Percentiles rank a stretch among this genome's conserved stretches.
These are phyloP conservation scores for Puccinia hordei DNA, from an alignment of 1,284 basidiomycete genomes.

Conservation along the genomic window DNA sequence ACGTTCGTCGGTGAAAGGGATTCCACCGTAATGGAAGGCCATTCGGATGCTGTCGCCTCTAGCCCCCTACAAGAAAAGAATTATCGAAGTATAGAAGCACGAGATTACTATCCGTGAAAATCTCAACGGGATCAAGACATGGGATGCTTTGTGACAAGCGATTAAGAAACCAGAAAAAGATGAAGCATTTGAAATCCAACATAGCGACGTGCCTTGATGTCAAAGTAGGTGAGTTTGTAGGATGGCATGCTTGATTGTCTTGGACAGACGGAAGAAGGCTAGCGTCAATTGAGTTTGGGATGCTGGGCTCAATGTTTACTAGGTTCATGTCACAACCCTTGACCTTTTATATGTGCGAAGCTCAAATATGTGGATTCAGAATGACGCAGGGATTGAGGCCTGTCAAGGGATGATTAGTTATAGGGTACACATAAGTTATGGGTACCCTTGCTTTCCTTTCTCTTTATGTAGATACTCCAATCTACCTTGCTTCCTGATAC, in stretches of 20 bases:
- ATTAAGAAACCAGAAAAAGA: background rate
- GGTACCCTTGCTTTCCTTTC: too few species aligned
- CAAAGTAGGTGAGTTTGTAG: conserved; percentile 12
- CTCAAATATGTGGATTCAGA: too few species aligned
- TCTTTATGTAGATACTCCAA: too few species aligned
- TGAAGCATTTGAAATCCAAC: background rate
- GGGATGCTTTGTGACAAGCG: too few species aligned
- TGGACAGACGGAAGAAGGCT: background rate
- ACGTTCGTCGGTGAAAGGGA: conserved; percentile 7
- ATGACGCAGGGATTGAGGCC: too few species aligned
- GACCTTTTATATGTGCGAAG: too few species aligned
- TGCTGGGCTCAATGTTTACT: background rate
- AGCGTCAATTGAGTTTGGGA: background rate
- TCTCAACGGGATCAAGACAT: too few species aligned
- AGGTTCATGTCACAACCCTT: too few species aligned
- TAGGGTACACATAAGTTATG: too few species aligned
- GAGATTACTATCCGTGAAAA: background rate
- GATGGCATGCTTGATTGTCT: background rate
- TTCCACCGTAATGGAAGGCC: conserved; percentile 13
- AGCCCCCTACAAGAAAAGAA: background rate
- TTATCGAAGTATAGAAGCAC: background rate
- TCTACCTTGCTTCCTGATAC: too few species aligned
- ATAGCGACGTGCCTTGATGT: background rate
- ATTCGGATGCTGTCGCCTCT: background rate
- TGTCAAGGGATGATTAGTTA: too few species aligned